Conservation (phyloP, 2,329 filamentous ascomycete species). For the Xylariaceae sp. region DNA sequence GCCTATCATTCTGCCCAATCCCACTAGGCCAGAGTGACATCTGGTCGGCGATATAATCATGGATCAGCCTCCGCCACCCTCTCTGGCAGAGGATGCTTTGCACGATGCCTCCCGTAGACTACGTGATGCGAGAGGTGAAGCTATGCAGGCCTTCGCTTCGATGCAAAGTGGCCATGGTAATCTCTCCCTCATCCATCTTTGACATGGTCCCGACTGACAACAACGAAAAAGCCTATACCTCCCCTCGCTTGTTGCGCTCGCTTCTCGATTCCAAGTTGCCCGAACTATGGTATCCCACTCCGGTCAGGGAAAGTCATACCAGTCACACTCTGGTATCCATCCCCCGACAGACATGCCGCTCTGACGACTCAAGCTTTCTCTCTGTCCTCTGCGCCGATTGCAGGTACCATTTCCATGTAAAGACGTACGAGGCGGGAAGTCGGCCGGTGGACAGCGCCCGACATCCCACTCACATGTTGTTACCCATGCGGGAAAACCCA, state of each 20-base stretch:
- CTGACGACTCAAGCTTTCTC: constrained; percentile 20
- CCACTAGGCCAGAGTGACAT: no score
- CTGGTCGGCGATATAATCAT: no score
- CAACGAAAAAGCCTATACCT: constrained; percentile 23
- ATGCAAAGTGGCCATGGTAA: constrained; percentile 9
- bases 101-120: no score
- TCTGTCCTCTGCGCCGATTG: constrained; percentile 27
- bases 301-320: constrained; percentile 20
- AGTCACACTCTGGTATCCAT: no score
- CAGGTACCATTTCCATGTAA: constrained; percentile 28
- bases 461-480: constrained; percentile 28
- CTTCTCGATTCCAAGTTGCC: constrained; percentile 21
- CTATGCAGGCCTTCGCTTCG: constrained; percentile 7
- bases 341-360: no score
- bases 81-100: background rate
- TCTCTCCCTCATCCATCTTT: no score
- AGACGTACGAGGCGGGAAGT: constrained; percentile 12
- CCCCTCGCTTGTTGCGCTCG: constrained; percentile 24
- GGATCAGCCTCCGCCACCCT: constrained; percentile 2
- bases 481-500: constrained; percentile 13
- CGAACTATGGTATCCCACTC: constrained; percentile 13
- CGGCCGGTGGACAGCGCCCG: constrained; percentile 6
- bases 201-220: no score
- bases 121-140: constrained; percentile 1
- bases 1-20: no score